phyloP scores from a whole-genome alignment of 2,329 filamentous ascomycete genomes.

The Fusarium sp. region DNA sequence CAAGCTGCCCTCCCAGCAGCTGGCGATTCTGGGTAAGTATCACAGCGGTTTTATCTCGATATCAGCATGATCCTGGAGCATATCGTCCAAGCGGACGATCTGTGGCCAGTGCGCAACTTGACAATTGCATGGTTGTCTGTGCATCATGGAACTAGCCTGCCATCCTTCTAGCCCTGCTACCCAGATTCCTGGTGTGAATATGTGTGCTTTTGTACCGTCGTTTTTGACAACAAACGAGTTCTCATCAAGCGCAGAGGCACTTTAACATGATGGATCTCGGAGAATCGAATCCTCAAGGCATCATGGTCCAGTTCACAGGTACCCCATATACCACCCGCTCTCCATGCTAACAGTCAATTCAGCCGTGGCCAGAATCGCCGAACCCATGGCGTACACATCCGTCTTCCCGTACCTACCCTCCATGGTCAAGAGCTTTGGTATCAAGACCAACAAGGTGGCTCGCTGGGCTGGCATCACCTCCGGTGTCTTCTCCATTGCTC shows the following conservation, averaged over 20 bases:
- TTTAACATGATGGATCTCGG: constrained; percentile 12
- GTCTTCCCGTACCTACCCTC: constrained; percentile 81
- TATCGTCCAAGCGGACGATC: neutral
- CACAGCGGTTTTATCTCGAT: neutral
- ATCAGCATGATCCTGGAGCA: neutral
- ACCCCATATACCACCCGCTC: constrained; percentile 19
- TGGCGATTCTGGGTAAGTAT: constrained; percentile 81
- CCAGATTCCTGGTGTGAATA: neutral
- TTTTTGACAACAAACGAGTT: constrained; percentile 24
- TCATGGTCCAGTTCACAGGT: constrained; percentile 36
- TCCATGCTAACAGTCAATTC: constrained; percentile 52
- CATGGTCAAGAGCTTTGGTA: constrained; percentile 86
- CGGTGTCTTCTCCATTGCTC: constrained; percentile 79
- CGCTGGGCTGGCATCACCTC: constrained; percentile 86
- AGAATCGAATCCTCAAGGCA: constrained; percentile 1
- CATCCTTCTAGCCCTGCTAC: neutral
- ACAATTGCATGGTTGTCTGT: neutral
- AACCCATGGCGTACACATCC: constrained; percentile 81
- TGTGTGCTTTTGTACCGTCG: constrained; percentile 1
- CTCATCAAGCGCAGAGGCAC: constrained; percentile 42
- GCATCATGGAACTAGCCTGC: neutral
- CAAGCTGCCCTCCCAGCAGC: constrained; percentile 82
- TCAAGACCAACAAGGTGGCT: constrained; percentile 80
- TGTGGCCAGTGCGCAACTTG: constrained; percentile 13
- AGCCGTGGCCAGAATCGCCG: constrained; percentile 86